Conservation (phyloP, 169 alveolate genomes). For the Cryptosporidium andersoni region DNA sequence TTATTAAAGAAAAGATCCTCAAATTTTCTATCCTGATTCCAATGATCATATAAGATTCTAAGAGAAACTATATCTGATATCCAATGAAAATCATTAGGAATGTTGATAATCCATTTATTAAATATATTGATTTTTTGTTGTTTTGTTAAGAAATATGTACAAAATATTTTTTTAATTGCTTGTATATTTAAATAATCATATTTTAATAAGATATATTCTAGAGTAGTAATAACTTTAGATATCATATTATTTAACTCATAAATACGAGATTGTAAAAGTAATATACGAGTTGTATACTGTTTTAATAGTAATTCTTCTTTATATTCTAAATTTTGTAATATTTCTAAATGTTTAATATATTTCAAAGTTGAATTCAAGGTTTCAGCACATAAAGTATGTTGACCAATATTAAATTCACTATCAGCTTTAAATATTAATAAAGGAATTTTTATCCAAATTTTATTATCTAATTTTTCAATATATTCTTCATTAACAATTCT, state of each 20-base stretch:
- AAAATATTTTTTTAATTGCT: conserved; percentile 28
- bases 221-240: conserved; percentile 7
- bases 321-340: background rate
- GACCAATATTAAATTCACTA: conserved; percentile 42
- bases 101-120: conserved; percentile 19
- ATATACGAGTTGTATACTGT: conserved; percentile 12
- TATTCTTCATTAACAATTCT: conserved; percentile 8
- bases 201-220: conserved; percentile 12
- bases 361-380: conserved; percentile 20
- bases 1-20: background rate
- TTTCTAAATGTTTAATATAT: background rate
- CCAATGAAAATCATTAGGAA: conserved; percentile 19
- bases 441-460: background rate
- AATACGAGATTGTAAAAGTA: conserved; percentile 39
- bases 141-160: conserved; percentile 2
- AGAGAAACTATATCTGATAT: conserved; percentile 1
- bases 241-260: conserved; percentile 40
- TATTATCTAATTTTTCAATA: background rate
- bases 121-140: conserved; percentile 22
- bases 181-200: conserved; percentile 38
- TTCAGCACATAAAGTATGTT: conserved; percentile 24
- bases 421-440: conserved; percentile 32
- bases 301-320: conserved; percentile 3
- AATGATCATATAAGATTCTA: conserved; percentile 29
- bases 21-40: too few species aligned